These are phyloP conservation scores for Penicillium sp. DNA, from an alignment of 2,329 filamentous ascomycete genomes.

Conservation along the genomic window DNA sequence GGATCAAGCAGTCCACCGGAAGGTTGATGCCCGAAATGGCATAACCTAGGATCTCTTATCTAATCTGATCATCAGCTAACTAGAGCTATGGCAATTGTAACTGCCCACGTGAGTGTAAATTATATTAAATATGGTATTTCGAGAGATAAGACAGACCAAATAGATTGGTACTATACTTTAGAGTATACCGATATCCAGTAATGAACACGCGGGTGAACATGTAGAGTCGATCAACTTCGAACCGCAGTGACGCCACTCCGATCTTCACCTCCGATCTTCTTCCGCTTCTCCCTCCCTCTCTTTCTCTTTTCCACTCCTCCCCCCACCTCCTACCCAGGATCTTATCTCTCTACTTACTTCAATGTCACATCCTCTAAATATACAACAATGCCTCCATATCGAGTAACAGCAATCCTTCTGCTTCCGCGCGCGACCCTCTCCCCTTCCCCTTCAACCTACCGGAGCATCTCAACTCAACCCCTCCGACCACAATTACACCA, in stretches of 20 bases:
- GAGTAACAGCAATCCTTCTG: background rate
- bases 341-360: background rate
- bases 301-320: background rate
- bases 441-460: background rate
- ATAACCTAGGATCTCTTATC: slow-evolving; percentile 12
- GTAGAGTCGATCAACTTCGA: background rate
- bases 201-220: background rate
- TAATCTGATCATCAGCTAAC: slow-evolving; percentile 28
- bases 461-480: background rate
- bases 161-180: too few species aligned
- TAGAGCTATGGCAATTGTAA: background rate
- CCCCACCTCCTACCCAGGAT: background rate
- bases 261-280: slow-evolving; percentile 1
- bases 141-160: background rate
- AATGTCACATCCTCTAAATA: background rate
- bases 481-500: slow-evolving; percentile 1
- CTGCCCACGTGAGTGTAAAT: background rate
- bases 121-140: background rate
- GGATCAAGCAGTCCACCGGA: background rate
- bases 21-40: slow-evolving; percentile 1
- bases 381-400: slow-evolving; percentile 2
- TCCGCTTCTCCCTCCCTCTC: background rate
- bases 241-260: slow-evolving; percentile 7
- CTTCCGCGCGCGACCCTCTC: background rate
- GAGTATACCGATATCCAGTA: background rate